Evolutionary conservation across 2,329 filamentous ascomycete species (phyloP).

Genomic region (Elsinoe ampelina): DNA sequence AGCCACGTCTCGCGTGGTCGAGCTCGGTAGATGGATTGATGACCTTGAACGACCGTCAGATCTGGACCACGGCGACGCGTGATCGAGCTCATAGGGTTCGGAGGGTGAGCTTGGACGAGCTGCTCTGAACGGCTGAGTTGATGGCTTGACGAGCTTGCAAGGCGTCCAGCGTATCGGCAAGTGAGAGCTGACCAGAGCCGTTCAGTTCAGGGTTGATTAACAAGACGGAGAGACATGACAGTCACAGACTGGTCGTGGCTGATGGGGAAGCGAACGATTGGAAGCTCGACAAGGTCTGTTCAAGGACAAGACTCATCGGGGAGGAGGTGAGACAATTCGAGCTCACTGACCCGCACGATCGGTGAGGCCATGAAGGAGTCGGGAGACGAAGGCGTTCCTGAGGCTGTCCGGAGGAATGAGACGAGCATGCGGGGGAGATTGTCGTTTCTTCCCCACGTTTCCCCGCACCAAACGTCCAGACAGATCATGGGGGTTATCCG

Average conservation of each 20-base stretch:
- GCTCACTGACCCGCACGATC: neutral
- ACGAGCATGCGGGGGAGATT: neutral
- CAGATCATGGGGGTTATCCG: slow-evolving; percentile 2
- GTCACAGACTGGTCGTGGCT: neutral
- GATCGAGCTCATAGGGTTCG: neutral
- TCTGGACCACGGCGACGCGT: slow-evolving; percentile 3
- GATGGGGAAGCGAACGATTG: neutral
- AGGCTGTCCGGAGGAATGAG: neutral
- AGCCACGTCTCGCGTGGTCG: slow-evolving; percentile 9
- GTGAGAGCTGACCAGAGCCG: neutral
- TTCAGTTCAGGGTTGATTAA: neutral
- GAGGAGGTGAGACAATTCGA: neutral
- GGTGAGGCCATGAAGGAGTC: neutral
- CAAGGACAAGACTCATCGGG: neutral
- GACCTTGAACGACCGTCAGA: neutral
- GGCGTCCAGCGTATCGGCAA: neutral
- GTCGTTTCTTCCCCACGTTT: neutral
- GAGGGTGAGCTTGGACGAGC: neutral
- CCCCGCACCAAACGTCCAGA: neutral
- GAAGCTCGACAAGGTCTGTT: neutral
- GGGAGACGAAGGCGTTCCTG: neutral
- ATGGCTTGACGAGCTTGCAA: neutral
- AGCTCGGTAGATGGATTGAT: neutral
- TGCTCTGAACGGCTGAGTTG: neutral
- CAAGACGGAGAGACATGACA: neutral